phyloP scores from a whole-genome alignment of 1,284 basidiomycete genomes.

The Dichomitus squalens region DNA sequence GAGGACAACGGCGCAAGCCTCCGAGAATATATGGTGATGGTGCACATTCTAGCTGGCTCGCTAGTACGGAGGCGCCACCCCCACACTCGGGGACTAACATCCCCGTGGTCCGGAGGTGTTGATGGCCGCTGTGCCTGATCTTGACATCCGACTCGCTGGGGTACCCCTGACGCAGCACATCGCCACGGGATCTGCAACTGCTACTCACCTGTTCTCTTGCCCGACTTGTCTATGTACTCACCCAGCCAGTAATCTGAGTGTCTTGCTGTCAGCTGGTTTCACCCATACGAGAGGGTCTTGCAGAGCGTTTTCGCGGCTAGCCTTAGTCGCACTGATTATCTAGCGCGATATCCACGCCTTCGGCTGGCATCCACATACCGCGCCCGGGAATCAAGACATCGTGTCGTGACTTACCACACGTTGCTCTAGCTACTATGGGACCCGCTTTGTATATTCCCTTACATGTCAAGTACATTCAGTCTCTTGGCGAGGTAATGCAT shows the following conservation, averaged over 20 bases:
- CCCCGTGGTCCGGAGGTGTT: background rate
- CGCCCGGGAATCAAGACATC: background rate
- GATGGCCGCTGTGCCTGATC: too few relatives aligned
- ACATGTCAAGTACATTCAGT: constrained; percentile 37
- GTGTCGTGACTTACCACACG: background rate
- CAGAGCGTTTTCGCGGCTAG: too few relatives aligned
- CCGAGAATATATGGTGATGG: too few relatives aligned
- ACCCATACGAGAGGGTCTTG: too few relatives aligned
- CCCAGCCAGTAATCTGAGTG: too few relatives aligned
- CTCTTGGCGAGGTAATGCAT: constrained; percentile 31
- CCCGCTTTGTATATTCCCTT: constrained; percentile 25
- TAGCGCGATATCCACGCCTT: background rate
- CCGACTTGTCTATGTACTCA: too few relatives aligned
- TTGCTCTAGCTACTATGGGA: constrained; percentile 7
- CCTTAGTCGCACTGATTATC: background rate
- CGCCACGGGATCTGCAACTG: too few relatives aligned
- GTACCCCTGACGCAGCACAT: too few relatives aligned
- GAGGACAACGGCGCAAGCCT: background rate
- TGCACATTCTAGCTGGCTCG: background rate
- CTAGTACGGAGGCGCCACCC: background rate
- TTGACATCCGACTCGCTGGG: background rate
- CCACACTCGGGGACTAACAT: background rate
- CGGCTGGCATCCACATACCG: background rate
- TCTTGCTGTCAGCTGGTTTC: too few relatives aligned
- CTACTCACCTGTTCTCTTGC: too few relatives aligned